These are phyloP conservation scores for Coemansia sp. DNA, from an alignment of 192 early-diverging fungal genomes.

Conservation along the genomic window DNA sequence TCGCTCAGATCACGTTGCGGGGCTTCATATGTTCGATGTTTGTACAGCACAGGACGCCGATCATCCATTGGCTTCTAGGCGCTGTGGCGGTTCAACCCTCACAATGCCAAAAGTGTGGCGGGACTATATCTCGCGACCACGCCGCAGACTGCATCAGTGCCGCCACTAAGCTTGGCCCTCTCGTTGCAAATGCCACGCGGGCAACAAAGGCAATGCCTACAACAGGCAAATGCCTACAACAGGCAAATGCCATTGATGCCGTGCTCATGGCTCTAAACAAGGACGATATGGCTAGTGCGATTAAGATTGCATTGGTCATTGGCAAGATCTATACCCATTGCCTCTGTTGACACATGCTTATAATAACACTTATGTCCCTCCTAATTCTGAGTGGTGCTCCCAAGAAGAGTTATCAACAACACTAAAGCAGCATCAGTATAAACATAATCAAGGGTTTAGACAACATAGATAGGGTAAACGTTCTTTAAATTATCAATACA, in stretches of 20 bases:
- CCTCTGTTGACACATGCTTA: neutral
- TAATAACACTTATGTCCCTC: too few species aligned
- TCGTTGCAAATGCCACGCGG: neutral
- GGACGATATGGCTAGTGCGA: too few species aligned
- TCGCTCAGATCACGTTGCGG: neutral
- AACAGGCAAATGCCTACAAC: neutral
- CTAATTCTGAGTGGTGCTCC: too few species aligned
- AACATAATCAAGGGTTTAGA: too few species aligned
- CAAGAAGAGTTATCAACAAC: too few species aligned
- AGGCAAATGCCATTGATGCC: neutral
- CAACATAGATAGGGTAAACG: too few species aligned
- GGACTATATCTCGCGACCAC: too few species aligned
- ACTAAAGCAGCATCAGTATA: too few species aligned
- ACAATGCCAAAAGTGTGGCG: neutral
- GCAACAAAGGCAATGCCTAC: neutral
- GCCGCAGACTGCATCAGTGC: too few species aligned
- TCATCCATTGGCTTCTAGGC: constrained; percentile 9
- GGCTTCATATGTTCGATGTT: neutral
- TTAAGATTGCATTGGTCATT: neutral
- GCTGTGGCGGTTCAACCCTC: constrained; percentile 1
- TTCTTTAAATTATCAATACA: too few species aligned
- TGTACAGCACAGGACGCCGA: constrained; percentile 7
- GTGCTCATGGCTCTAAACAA: too few species aligned
- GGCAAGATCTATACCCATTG: neutral
- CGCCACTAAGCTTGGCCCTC: neutral